Evolutionary conservation across 805 yeast genomes (phyloP), one percentile per base, ranked within the genome.

Genomic region (Suhomyces prunicola): DNA sequence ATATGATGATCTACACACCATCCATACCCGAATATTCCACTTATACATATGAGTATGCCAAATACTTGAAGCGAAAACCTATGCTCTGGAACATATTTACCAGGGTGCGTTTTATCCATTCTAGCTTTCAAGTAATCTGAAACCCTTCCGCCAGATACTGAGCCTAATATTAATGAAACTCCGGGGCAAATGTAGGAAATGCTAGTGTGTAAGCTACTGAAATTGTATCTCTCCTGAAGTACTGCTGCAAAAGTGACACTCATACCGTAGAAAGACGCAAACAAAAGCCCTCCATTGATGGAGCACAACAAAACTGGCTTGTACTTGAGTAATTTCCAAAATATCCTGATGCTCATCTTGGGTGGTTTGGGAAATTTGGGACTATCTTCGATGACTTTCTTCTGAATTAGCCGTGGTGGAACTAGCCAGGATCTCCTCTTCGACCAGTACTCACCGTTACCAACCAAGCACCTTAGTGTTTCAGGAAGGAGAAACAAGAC

Each of bases 151-250:
- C 83, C 79, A 13, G 67, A 55, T 13, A 81, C 60, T 0, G 85
- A 81, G 0, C 86, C 86, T 5, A 65, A 23, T 4, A 81, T 60
- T 56, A 82, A 67, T 0, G 84, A 76, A 1, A 67, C 58, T 1
- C 86, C 86, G 0, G 86, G 85, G 52, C 83, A 80, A 7, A 79
- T 67, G 51, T 81, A 82, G 0, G 83, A 70, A 6, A 80, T 68
- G 29, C 82, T 77, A 0, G 73, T 69, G 15, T 70, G 64, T 1
- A 77, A 55, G 24, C 63, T 61, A 1, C 67, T 62, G 52, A 71
- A 75, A 8, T 64, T 53, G 57, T 81, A 81, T 7, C 67, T 61
- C 0, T 64, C 58, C 40, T 72, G 64, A 33, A 82, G 63, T 7
- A 68, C 67, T 24, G 70, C 69, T 0, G 84, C 64, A 57, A 79